Conservation (phyloP, 1,284 basidiomycete genomes). For the Ceratobasidium papillatum region DNA sequence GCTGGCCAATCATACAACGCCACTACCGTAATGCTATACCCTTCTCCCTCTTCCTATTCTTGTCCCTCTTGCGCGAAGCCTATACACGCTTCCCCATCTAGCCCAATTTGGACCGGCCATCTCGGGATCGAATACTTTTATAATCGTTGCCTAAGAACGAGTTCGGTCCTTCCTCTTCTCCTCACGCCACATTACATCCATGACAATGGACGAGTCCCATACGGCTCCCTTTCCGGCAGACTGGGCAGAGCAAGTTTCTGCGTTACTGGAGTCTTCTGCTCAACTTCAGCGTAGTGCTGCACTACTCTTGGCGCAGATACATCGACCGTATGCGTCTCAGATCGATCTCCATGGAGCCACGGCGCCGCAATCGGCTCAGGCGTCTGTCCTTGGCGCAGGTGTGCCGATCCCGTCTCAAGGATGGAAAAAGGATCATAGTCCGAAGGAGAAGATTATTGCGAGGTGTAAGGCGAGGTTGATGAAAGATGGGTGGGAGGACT, state of each 20-base stretch:
- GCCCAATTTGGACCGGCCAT: conserved; percentile 10
- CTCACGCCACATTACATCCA: neutral
- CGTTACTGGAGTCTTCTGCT: conserved; percentile 18
- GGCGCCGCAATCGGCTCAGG: conserved; percentile 8
- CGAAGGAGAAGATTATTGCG: conserved; percentile 2
- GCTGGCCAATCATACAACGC: neutral
- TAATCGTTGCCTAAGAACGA: neutral
- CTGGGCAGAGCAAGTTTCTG: conserved; percentile 7
- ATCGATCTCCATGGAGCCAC: neutral
- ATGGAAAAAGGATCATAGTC: conserved; percentile 20
- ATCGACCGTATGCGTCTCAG: neutral
- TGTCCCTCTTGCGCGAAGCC: neutral
- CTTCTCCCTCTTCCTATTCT: neutral
- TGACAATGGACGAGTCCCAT: conserved; percentile 10
- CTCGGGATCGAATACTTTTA: neutral
- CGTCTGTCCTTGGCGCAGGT: conserved; percentile 4
- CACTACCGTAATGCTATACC: neutral
- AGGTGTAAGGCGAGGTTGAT: neutral
- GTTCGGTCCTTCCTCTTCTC: neutral
- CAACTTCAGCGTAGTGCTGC: conserved; percentile 6
- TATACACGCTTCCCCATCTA: neutral
- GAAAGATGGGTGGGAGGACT: conserved; percentile 31
- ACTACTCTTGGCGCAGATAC: neutral
- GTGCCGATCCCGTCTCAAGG: conserved; percentile 23
- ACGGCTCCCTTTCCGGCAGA: neutral